These are phyloP conservation scores for Pneumocystis jirovecii DNA, from an alignment of 1,139 yeast genomes.

Conservation along the genomic window DNA sequence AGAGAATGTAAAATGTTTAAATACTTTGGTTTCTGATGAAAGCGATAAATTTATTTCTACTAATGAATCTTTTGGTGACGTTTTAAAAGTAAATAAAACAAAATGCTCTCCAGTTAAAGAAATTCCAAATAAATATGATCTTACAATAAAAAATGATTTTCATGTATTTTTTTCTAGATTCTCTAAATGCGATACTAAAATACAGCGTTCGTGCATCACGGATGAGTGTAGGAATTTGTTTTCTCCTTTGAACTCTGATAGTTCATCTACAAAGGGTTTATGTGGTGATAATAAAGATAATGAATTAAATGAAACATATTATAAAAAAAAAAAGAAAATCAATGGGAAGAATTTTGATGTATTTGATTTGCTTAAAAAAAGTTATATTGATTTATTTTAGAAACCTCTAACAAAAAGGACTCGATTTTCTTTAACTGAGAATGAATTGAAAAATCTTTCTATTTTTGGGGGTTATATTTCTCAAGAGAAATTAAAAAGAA, in stretches of 20 bases:
- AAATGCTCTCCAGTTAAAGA: not conserved
- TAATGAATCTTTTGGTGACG: not conserved
- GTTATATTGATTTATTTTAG: not conserved
- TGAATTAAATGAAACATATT: not conserved
- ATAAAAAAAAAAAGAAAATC: not conserved
- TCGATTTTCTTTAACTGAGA: not conserved
- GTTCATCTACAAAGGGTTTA: not conserved
- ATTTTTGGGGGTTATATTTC: not conserved
- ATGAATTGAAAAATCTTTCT: not conserved
- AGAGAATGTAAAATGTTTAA: not conserved
- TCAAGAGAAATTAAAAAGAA: not conserved
- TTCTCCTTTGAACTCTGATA: not conserved
- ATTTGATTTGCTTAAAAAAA: not conserved
- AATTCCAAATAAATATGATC: not conserved
- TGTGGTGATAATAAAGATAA: not conserved
- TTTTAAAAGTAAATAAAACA: not conserved
- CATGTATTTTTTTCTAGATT: not conserved
- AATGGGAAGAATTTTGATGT: not conserved
- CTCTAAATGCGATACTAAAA: not conserved
- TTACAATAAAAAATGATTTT: not conserved
- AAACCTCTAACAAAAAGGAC: not conserved
- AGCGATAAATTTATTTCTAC: not conserved
- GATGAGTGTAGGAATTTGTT: not conserved
- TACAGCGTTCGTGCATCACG: not conserved
- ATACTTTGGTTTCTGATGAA: not conserved